These are phyloP conservation scores for Aspergillus neotritici DNA, from an alignment of 2,329 filamentous ascomycete genomes.

Conservation along the genomic window DNA sequence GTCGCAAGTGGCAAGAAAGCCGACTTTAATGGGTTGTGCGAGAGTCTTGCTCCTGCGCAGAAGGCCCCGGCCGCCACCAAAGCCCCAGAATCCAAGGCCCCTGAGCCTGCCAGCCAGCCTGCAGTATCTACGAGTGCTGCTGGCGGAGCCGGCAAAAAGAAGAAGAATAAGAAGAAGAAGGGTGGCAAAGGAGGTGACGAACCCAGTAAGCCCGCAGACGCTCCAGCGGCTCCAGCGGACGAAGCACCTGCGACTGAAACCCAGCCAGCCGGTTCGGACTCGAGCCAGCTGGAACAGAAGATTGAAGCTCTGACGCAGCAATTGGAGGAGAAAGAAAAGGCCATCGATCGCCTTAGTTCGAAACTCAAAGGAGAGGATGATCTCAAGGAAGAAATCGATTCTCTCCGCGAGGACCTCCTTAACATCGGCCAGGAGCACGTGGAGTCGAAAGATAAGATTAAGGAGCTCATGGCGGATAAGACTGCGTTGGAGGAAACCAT, in stretches of 20 bases:
- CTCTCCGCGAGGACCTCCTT: constrained; percentile 71
- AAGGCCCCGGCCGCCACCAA: constrained; percentile 18
- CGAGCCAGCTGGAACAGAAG: constrained; percentile 31
- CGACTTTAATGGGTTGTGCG: constrained; percentile 31
- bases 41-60: constrained; percentile 25
- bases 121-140: constrained; percentile 17
- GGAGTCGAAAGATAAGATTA: constrained; percentile 68
- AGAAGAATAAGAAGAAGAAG: constrained; percentile 88
- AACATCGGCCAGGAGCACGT: constrained; percentile 78
- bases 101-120: constrained; percentile 17
- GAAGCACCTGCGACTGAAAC: constrained; percentile 31
- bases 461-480: constrained; percentile 67
- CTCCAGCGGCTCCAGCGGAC: constrained; percentile 11
- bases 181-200: constrained; percentile 49
- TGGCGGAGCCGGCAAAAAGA: constrained; percentile 52
- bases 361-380: constrained; percentile 72
- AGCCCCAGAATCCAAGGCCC: constrained; percentile 1
- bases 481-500: constrained; percentile 59
- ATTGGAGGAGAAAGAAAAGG: constrained; percentile 57
- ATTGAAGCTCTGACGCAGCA: constrained; percentile 32
- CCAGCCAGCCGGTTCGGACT: constrained; percentile 14
- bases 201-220: constrained; percentile 19
- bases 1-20: constrained; percentile 28
- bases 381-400: constrained; percentile 78
- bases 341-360: constrained; percentile 65